Base-by-base conservation (phyloP, 805 yeast species). In the Metschnikowia kunwiensis region DNA sequence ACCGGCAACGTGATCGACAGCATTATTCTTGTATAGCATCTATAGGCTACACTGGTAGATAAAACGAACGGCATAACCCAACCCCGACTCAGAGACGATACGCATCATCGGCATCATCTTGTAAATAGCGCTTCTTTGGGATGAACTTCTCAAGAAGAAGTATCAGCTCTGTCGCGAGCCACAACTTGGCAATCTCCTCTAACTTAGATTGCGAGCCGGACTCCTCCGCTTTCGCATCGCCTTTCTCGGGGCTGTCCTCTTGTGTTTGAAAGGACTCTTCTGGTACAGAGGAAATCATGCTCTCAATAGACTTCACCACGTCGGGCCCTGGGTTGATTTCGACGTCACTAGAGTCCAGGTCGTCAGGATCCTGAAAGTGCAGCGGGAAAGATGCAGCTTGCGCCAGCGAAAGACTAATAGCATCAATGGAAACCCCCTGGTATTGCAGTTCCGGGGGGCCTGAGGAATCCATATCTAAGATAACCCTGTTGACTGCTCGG, bases 401-500 rank as follows among this genome's bases (percentile, higher is more conserved):
- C 5, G 36, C 42, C 36, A 27, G 24, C 5, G 31, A 21, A 2
- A 37, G 36, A 18, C 36, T 35, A 16, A 30, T 28, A 7, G 36
- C 44, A 2, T 26, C 38, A 18, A 32, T 31, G 2, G 34, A 17
- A 6, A 16, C 9, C 10, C 47, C 45, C 12, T 28, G 39, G 23
- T 46, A 42, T 15, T 38, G 43, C n/a, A 24, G 36, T 9, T 38
- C 39, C 6, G 36, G 19, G 7, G 31, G 25, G 3, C 15, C 20
- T 5, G 34, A 24, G 15, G 26, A 12, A 9, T 51, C 50, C 20
- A 68, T 54, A 32, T 67, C 57, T 28, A 85, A 60, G 6, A 84
- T 77, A 4, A 80, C 78, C 49, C 72, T 72, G 58, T 88, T 88
- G 9, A 88, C 87, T 24, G 79, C 55, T 24, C 77, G 70, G 8